Percentiles rank a stretch among this genome's conserved stretches.
Evolutionary conservation across 192 early-diverging fungal genomes (phyloP).

Genomic region (Backusella morwellensis): DNA sequence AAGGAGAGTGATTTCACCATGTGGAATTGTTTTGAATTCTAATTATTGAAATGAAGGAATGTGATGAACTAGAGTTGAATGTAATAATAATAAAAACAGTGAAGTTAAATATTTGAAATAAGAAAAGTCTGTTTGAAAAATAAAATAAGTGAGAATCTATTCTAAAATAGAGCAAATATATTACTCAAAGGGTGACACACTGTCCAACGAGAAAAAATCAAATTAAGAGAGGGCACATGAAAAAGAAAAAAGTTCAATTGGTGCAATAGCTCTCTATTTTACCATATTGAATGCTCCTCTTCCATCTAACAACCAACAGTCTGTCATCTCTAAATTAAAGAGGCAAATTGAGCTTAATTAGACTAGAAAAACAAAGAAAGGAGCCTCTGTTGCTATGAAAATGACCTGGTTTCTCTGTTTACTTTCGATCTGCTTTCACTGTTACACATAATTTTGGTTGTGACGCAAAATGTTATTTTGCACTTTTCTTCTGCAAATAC

Average conservation of each 20-base stretch:
- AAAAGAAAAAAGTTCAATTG: neutral
- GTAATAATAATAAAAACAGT: neutral
- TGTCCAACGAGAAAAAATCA: constrained; percentile 2
- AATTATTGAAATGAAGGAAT: neutral
- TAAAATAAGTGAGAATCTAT: neutral
- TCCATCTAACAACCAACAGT: too few relatives aligned
- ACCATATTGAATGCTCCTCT: too few relatives aligned
- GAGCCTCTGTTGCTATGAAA: too few relatives aligned
- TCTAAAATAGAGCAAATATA: neutral
- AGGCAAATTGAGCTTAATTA: too few relatives aligned
- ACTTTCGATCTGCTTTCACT: too few relatives aligned
- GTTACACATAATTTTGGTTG: too few relatives aligned
- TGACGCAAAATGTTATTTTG: too few relatives aligned
- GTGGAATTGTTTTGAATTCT: neutral
- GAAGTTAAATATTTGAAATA: neutral
- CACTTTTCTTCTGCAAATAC: too few relatives aligned
- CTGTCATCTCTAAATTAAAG: too few relatives aligned
- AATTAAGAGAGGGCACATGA: neutral
- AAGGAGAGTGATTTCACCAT: neutral
- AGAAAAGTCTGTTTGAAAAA: neutral
- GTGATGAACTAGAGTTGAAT: neutral
- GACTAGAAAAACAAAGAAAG: too few relatives aligned
- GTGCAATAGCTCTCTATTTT: too few relatives aligned
- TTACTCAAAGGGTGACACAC: neutral
- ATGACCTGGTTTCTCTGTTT: too few relatives aligned